Percentiles rank a stretch among this genome's conserved stretches.
Conservation (phyloP, 306 rosid species). For the Lathyrus tuberosus region DNA sequence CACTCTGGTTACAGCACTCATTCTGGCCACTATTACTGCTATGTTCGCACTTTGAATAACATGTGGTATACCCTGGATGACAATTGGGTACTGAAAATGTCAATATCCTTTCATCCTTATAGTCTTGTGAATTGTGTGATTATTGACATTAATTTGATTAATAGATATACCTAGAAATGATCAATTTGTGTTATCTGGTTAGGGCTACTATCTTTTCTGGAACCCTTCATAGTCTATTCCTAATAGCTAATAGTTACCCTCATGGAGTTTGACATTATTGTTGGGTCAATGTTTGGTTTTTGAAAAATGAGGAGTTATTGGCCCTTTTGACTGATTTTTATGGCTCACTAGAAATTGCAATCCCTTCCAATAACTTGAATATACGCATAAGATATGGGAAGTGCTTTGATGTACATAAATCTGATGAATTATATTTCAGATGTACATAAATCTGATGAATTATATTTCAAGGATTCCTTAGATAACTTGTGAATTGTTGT, state of each 20-base stretch:
- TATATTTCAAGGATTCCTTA: conserved; percentile 12
- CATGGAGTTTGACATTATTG: conserved; percentile 6
- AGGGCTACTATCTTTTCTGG: background rate
- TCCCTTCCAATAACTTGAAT: conserved; percentile 4
- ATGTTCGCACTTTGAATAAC: conserved; percentile 87
- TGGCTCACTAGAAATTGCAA: background rate
- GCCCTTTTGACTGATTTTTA: background rate
- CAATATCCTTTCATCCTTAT: background rate
- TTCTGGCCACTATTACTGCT: conserved; percentile 91
- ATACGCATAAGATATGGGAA: background rate
- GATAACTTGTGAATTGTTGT: background rate
- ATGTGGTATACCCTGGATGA: conserved; percentile 96
- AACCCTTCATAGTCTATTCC: conserved; percentile 5
- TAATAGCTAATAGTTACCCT: background rate
- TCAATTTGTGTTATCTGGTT: background rate
- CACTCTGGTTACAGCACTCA: conserved; percentile 88
- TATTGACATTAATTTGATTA: background rate
- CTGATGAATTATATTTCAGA: no score
- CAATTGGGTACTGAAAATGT: conserved; percentile 60
- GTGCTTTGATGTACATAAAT: conserved; percentile 5
- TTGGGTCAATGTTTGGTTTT: background rate
- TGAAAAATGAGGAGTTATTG: background rate
- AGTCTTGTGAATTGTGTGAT: background rate
- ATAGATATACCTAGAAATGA: conserved; percentile 1
- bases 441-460: background rate